A percentile compares a stretch with the other conserved stretches of the same genome.
Conservation (phyloP, 2,329 filamentous ascomycete species). For the Aureobasidium subglaciale region DNA sequence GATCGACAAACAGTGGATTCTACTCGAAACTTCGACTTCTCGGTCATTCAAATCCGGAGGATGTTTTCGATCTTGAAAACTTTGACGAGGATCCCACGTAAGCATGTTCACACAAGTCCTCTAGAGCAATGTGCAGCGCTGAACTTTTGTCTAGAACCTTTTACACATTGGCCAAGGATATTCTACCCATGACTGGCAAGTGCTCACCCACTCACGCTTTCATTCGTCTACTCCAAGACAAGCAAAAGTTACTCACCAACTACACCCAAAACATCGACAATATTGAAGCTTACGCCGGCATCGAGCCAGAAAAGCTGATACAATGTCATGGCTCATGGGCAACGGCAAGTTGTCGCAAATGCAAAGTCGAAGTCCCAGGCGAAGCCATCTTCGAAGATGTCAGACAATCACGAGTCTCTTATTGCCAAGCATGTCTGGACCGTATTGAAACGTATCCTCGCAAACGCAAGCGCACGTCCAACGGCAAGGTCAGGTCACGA, state of each 20-base stretch:
- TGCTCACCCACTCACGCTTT: constrained; percentile 93
- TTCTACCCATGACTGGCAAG: constrained; percentile 65
- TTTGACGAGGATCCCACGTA: constrained; percentile 73
- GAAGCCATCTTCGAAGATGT: constrained; percentile 75
- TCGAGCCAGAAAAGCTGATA: constrained; percentile 72
- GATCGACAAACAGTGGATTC: constrained; percentile 85
- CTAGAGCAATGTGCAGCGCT: not conserved
- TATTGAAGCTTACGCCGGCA: constrained; percentile 77
- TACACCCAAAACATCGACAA: constrained; percentile 99
- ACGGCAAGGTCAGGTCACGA: constrained; percentile 35
- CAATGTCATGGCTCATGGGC: constrained; percentile 97
- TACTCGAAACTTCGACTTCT: constrained; percentile 78
- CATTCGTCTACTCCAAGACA: constrained; percentile 79
- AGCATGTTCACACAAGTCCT: not conserved
- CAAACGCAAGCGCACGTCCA: constrained; percentile 41
- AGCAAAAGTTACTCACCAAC: constrained; percentile 85
- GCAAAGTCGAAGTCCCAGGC: constrained; percentile 65
- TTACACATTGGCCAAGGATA: constrained; percentile 85
- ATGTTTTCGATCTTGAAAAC: constrained; percentile 85
- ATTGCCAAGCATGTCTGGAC: constrained; percentile 64
- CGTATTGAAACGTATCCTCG: constrained; percentile 33
- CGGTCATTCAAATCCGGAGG: constrained; percentile 76
- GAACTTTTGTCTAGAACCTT: constrained; percentile 52
- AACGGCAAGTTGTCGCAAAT: constrained; percentile 81
- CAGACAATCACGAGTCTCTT: constrained; percentile 65